A percentile compares a stretch with the other conserved stretches of the same genome.
Conservation (phyloP, 2,329 filamentous ascomycete species). For the Coniochaeta sp. region DNA sequence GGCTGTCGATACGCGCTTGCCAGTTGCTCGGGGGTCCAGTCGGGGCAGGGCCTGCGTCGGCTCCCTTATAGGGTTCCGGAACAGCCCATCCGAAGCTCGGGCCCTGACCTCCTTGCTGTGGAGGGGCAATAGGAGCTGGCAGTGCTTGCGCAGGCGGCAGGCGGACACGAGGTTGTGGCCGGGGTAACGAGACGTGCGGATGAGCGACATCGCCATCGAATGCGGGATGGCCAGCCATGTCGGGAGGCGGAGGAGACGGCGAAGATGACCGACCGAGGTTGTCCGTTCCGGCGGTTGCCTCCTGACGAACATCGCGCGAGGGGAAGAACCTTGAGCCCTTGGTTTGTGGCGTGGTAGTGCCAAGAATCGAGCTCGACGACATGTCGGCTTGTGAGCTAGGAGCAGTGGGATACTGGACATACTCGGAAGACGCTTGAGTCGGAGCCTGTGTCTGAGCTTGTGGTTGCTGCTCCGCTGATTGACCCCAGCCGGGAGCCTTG, state of each 20-base stretch:
- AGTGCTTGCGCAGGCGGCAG: constrained; percentile 57
- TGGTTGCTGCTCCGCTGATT: background rate
- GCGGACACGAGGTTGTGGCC: constrained; percentile 68
- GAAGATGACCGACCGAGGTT: constrained; percentile 41
- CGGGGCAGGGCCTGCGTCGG: background rate
- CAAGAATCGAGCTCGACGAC: constrained; percentile 11
- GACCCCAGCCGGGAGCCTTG: constrained; percentile 1
- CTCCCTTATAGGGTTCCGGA: constrained; percentile 24
- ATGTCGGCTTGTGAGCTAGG: constrained; percentile 4
- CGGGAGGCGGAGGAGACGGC: constrained; percentile 66
- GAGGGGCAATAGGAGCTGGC: constrained; percentile 26
- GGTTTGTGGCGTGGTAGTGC: constrained; percentile 30
- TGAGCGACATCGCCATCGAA: constrained; percentile 59
- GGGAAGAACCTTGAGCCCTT: constrained; percentile 59
- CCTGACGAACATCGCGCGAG: constrained; percentile 38
- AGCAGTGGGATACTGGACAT: constrained; percentile 7
- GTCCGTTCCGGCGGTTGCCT: constrained; percentile 18
- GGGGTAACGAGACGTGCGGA: constrained; percentile 65
- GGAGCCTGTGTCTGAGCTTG: background rate
- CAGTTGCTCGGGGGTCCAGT: constrained; percentile 24
- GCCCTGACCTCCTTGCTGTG: background rate
- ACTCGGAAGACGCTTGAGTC: constrained; percentile 6
- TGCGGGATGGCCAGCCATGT: constrained; percentile 62
- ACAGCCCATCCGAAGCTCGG: constrained; percentile 27
- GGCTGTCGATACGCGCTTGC: constrained; percentile 78